Base-by-base conservation (phyloP, 768 basidiomycete genomes). In the Xerocomus spinulosus region DNA sequence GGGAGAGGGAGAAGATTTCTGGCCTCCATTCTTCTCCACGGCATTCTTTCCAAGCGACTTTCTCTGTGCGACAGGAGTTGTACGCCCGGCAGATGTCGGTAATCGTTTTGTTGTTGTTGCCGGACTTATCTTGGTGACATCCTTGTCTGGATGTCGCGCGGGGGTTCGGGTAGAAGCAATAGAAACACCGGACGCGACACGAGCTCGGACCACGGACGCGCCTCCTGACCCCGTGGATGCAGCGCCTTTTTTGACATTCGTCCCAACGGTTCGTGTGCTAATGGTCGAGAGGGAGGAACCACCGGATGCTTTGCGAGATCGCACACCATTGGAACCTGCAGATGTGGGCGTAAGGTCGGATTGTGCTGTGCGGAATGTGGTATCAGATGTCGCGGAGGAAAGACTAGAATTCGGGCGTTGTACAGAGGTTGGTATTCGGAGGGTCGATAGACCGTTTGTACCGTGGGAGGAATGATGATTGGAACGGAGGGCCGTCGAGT, bases 331-430 rank as follows among this genome's bases (percentile, higher is more conserved):
- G 1, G 62, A 62, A 6, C 55, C 56, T 4, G 61, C 48, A 6
- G 64, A 66, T 5, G 58, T 66, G 8, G 67, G 64, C 3, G 67
- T 66, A 7, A 62, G 46, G 23, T 66, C 67, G 23, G 64, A 66
- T 6, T 23, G 53, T 24, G 67, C 65, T 1, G 67, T 67, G 20
- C 59, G 62, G 52, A 68, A 67, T 0, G 67, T 68, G 7, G 42
- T 29, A 2, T 66, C 67, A 2, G 65, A 69, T 8, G 42, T 59
- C 12, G 68, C 64, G 0, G 64, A 66, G 10, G 67, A 65, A 14
- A 66, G 42, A n/a, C 42, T 55, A 4, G 68, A 62, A 17, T 18
- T 52, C 6, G 66, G 68, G 18, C 66, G 66, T 2, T 53, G 46
- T 5, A 25, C 21, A 4, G 60, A 18, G 3, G 68, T 49, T n/a